A percentile compares a stretch with the other conserved stretches of the same genome.
phyloP scores from a whole-genome alignment of 23 red algal genomes.

The Gracilaria caudata region DNA sequence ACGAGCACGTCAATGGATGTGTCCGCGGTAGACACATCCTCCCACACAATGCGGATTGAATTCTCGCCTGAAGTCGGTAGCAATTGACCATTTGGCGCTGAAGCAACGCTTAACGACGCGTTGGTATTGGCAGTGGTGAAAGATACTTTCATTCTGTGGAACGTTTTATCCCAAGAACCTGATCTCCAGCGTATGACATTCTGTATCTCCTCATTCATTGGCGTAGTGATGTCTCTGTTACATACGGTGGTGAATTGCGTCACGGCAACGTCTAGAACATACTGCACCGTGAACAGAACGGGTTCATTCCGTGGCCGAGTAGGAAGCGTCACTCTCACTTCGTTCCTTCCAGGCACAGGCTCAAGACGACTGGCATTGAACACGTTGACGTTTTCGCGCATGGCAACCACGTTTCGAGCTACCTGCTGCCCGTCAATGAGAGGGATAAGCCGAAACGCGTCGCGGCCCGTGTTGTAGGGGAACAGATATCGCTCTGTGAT shows the following conservation, averaged over 20 bases:
- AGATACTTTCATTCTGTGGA: constrained; percentile 30
- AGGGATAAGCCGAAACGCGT: constrained; percentile 5
- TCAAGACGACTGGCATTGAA: not conserved
- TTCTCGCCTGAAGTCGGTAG: not conserved
- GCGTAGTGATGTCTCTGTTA: not conserved
- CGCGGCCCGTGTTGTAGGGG: constrained; percentile 17
- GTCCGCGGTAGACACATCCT: not conserved
- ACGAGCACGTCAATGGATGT: not conserved
- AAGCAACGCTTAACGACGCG: not conserved
- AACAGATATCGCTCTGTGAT: constrained; percentile 34
- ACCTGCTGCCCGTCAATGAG: constrained; percentile 15
- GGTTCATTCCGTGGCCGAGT: not conserved
- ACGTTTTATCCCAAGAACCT: constrained; percentile 10
- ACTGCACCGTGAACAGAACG: constrained; percentile 9
- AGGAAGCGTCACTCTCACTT: not conserved
- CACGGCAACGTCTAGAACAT: constrained; percentile 5
- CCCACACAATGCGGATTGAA: not conserved
- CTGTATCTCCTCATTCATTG: not conserved
- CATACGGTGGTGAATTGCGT: constrained; percentile 6
- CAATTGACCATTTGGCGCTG: not conserved
- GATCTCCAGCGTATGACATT: constrained; percentile 31
- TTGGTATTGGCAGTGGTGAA: not conserved
- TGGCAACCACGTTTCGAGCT: not conserved
- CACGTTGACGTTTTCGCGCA: not conserved
- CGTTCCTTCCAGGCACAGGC: not conserved